Base-by-base conservation (phyloP, 768 basidiomycete genomes). In the Pisolithus sp. region DNA sequence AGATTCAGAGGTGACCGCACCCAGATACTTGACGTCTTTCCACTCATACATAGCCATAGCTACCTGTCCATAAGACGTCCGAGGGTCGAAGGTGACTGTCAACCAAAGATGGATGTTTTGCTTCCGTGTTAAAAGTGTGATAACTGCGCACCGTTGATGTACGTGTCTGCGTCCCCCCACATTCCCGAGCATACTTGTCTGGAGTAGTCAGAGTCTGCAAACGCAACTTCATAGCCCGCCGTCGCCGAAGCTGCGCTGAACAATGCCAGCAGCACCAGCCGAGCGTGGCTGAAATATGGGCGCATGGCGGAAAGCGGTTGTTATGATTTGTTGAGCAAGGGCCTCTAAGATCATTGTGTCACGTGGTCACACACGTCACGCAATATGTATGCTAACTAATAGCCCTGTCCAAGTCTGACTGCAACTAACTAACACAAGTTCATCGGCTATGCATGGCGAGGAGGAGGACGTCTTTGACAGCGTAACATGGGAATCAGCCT, bases 1-100 rank as follows among this genome's bases (percentile, higher is more conserved):
- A 5, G 64, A 68, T 30, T 68, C 54, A 5, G 82, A 81, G 28
- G 82, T 82, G 43, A 76, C 70, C 64, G 78, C 83, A 31, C 96
- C 96, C 3, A 99, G 76, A 64, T 89, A 93, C 43, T 76, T 70
- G 48, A 84, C 83, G 63, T 99, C 96, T 26, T 76, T 66, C 94
- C 94, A 99, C 71, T 98, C 95, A 62, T 97, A 99, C 21, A 99
- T 82, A 49, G 95, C 88, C 78, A 96, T 84, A 24, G 95, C 91
- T 18, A 96, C 73, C 68, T 95, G 89, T 36, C 95, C 95, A 60
- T 83, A 74, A 3, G 93, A 93, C 5, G 76, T 60, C 17, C 73
- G 65, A 20, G 47, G 30, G 59, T 89, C 82, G 71, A 97, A 98
- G 4, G 83, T 83, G 53, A 95, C 85, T 87, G 53, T 20, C 72